phyloP scores from a whole-genome alignment of 2,329 filamentous ascomycete genomes.

The Fusarium lyarnte region DNA sequence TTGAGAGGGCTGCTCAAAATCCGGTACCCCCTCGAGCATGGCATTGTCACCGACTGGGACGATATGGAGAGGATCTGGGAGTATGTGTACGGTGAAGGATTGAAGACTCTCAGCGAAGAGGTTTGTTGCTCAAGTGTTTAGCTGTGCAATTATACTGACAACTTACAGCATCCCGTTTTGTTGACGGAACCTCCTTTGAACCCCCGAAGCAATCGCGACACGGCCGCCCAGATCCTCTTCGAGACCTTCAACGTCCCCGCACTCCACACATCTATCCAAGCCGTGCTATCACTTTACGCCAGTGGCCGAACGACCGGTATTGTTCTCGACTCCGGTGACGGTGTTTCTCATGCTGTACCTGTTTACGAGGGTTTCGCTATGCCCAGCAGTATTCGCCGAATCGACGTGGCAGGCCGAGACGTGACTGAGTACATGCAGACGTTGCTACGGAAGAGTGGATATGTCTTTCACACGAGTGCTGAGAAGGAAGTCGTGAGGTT shows the following conservation, averaged over 20 bases:
- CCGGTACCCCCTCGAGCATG: slow-evolving; percentile 93
- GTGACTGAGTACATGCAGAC: slow-evolving; percentile 96
- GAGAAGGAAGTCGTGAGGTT: slow-evolving; percentile 98
- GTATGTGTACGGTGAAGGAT: slow-evolving; percentile 93
- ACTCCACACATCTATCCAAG: slow-evolving; percentile 96
- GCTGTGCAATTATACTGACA: slow-evolving; percentile 27
- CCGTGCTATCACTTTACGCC: slow-evolving; percentile 93
- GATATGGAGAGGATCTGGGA: slow-evolving; percentile 99
- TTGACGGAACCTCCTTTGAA: slow-evolving; percentile 96
- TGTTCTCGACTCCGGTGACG: slow-evolving; percentile 93
- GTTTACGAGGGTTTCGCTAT: slow-evolving; percentile 99
- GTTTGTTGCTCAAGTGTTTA: slow-evolving; percentile 53
- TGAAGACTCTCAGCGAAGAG: slow-evolving; percentile 98
- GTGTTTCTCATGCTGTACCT: slow-evolving; percentile 95
- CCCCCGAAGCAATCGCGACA: slow-evolving; percentile 94
- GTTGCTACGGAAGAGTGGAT: slow-evolving; percentile 88
- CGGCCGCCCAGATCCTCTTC: slow-evolving; percentile 95
- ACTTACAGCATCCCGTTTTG: slow-evolving; percentile 80
- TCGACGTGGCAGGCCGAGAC: slow-evolving; percentile 95
- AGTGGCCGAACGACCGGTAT: slow-evolving; percentile 96
- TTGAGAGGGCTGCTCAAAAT: slow-evolving; percentile 95
- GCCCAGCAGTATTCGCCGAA: slow-evolving; percentile 91
- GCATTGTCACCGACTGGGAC: slow-evolving; percentile 99
- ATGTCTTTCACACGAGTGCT: slow-evolving; percentile 95
- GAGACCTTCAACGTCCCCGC: slow-evolving; percentile 99